phyloP scores from a whole-genome alignment of 2,329 filamentous ascomycete species.

The Cordyceps pruinosa region DNA sequence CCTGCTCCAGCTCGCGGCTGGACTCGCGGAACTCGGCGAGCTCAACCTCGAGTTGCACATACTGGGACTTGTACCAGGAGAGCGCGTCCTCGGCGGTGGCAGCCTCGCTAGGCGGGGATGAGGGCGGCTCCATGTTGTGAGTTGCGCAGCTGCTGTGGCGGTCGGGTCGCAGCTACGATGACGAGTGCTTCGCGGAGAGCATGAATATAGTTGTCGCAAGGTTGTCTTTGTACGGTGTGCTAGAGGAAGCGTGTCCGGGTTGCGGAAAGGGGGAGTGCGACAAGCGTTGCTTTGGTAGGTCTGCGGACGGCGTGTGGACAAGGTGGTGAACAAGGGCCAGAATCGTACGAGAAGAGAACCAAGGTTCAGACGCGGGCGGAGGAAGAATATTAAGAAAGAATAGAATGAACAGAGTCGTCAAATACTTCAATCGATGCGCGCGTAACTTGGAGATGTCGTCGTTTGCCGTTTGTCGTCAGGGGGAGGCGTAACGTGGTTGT shows the following conservation, averaged over 20 bases:
- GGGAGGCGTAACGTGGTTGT: conserved; percentile 2
- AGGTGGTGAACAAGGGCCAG: background rate
- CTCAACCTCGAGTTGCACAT: conserved; percentile 85
- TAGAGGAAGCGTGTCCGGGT: background rate
- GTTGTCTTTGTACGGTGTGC: background rate
- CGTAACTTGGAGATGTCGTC: background rate
- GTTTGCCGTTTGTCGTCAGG: background rate
- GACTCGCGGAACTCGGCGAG: conserved; percentile 90
- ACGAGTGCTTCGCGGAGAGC: background rate
- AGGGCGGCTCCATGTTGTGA: conserved; percentile 50
- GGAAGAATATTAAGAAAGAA: background rate
- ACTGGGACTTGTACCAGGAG: conserved; percentile 92
- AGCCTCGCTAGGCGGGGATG: conserved; percentile 52
- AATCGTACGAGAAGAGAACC: background rate
- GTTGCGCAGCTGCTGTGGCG: conserved; percentile 11
- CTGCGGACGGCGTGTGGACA: background rate
- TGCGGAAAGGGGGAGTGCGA: background rate
- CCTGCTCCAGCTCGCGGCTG: conserved; percentile 87
- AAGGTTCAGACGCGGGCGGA: background rate
- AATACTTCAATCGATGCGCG: background rate
- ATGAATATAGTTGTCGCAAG: background rate
- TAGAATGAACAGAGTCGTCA: background rate
- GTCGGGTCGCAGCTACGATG: conserved; percentile 11
- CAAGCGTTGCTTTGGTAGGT: background rate
- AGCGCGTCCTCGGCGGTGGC: conserved; percentile 66